Percentiles rank a stretch among this genome's conserved stretches.
Conservation (phyloP, 176 grass and related monocot species). For the Carex myosuroides region DNA sequence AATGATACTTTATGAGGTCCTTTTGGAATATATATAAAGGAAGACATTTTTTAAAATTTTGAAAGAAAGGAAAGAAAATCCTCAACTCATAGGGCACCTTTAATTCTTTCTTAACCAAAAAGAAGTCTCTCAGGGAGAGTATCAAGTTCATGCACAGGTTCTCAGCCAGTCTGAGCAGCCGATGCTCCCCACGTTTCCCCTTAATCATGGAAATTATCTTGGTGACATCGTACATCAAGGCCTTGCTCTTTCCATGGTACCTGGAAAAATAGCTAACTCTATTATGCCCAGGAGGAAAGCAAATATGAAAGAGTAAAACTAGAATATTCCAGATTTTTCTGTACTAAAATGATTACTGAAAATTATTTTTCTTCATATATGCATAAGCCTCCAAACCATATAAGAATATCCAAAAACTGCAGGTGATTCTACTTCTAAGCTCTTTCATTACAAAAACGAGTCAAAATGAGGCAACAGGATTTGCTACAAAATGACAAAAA, state of each 20-base stretch:
- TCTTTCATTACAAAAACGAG: background rate
- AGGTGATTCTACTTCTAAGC: slow-evolving; percentile 3
- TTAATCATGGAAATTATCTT: slow-evolving; percentile 99
- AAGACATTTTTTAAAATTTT: background rate
- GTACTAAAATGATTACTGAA: background rate
- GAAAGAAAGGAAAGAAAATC: background rate
- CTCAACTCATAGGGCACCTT: slow-evolving; percentile 43
- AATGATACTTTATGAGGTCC: background rate
- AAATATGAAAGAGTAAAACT: background rate
- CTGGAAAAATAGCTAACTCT: slow-evolving; percentile 30
- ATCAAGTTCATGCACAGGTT: slow-evolving; percentile 99
- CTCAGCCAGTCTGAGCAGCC: slow-evolving; percentile 93
- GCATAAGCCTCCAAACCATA: background rate
- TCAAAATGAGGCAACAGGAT: too few species aligned
- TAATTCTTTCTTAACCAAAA: slow-evolving; percentile 96
- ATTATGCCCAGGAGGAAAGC: slow-evolving; percentile 5
- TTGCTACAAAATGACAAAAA: background rate
- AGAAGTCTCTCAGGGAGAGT: slow-evolving; percentile 94
- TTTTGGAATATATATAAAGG: background rate
- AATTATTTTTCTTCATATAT: background rate
- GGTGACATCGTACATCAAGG: slow-evolving; percentile 98
- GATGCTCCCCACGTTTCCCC: slow-evolving; percentile 89
- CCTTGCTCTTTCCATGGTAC: slow-evolving; percentile 98
- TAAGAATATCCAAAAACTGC: background rate
- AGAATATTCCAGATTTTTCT: background rate